These are phyloP conservation scores for Balansia obtecta DNA, from an alignment of 2,329 filamentous ascomycete genomes.

Conservation along the genomic window DNA sequence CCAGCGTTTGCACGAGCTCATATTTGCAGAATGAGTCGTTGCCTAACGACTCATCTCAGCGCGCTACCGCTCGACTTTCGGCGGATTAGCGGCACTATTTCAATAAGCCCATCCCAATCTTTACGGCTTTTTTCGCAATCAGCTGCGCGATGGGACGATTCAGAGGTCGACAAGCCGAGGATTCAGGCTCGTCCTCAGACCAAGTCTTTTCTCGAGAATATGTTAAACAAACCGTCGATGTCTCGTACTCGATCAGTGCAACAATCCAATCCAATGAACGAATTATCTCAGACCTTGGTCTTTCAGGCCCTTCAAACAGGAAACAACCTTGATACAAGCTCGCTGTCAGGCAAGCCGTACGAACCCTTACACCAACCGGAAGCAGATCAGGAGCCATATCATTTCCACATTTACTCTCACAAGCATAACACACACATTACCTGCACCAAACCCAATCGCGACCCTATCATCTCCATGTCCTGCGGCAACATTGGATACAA, in stretches of 20 bases:
- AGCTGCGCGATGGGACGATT: slow-evolving; percentile 16
- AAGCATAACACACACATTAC: slow-evolving; percentile 97
- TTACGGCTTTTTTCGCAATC: slow-evolving; percentile 29
- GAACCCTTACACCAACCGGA: slow-evolving; percentile 18
- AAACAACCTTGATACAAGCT: slow-evolving; percentile 21
- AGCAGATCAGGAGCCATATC: slow-evolving; percentile 51
- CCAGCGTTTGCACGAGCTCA: not conserved
- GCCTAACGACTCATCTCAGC: slow-evolving; percentile 29
- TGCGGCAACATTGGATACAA: slow-evolving; percentile 86
- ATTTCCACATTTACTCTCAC: slow-evolving; percentile 74
- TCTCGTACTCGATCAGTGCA: slow-evolving; percentile 9
- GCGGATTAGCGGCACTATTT: slow-evolving; percentile 12
- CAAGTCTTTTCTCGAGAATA: slow-evolving; percentile 20
- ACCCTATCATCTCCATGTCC: slow-evolving; percentile 68
- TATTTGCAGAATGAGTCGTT: slow-evolving; percentile 30
- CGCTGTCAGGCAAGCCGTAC: slow-evolving; percentile 13
- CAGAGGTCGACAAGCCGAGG: slow-evolving; percentile 11
- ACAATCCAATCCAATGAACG: slow-evolving; percentile 19
- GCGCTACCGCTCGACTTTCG: slow-evolving; percentile 24
- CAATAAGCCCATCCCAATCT: slow-evolving; percentile 11
- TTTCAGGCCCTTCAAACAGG: slow-evolving; percentile 23
- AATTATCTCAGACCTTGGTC: slow-evolving; percentile 26
- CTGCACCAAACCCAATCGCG: slow-evolving; percentile 67
- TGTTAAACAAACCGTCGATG: slow-evolving; percentile 18
- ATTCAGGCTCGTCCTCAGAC: slow-evolving; percentile 15